These are phyloP conservation scores for Gaertneriomyces sp. DNA, from an alignment of 192 early-diverging fungal genomes.

Conservation along the genomic window DNA sequence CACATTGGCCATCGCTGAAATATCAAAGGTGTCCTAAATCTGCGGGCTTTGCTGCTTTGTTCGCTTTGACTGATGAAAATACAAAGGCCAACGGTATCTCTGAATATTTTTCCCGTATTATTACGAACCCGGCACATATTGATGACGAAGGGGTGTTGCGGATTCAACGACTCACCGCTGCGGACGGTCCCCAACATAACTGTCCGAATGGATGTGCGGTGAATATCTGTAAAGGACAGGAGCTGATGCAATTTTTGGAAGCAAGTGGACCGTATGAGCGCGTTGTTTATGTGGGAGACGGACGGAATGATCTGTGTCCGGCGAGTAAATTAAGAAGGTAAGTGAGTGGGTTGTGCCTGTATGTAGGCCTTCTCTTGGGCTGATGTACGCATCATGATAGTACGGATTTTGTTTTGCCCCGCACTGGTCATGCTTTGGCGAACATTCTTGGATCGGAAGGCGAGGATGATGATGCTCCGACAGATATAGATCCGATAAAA, in stretches of 20 bases:
- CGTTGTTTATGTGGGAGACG: conserved; percentile 54
- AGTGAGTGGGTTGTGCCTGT: background rate
- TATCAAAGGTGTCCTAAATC: conserved; percentile 46
- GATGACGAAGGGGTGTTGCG: conserved; percentile 41
- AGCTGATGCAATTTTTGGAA: background rate
- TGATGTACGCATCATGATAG: background rate
- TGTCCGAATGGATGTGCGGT: conserved; percentile 51
- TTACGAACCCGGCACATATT: conserved; percentile 57
- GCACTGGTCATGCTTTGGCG: conserved; percentile 19
- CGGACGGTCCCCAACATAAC: conserved; percentile 33
- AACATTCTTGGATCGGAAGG: conserved; percentile 2
- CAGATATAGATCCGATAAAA: conserved; percentile 1
- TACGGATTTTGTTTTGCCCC: conserved; percentile 16
- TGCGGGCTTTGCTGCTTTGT: too few relatives aligned
- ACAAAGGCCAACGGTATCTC: conserved; percentile 45
- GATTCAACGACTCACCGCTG: conserved; percentile 41
- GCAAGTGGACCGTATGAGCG: conserved; percentile 25
- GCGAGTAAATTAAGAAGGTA: conserved; percentile 35
- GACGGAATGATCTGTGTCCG: conserved; percentile 54
- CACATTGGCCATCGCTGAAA: conserved; percentile 54
- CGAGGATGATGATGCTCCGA: background rate
- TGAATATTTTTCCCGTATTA: conserved; percentile 44
- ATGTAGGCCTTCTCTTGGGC: background rate
- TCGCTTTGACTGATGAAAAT: background rate
- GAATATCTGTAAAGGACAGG: conserved; percentile 63